Conservation (phyloP, 1,284 basidiomycete genomes). For the Cutaneotrichosporon sp. region DNA sequence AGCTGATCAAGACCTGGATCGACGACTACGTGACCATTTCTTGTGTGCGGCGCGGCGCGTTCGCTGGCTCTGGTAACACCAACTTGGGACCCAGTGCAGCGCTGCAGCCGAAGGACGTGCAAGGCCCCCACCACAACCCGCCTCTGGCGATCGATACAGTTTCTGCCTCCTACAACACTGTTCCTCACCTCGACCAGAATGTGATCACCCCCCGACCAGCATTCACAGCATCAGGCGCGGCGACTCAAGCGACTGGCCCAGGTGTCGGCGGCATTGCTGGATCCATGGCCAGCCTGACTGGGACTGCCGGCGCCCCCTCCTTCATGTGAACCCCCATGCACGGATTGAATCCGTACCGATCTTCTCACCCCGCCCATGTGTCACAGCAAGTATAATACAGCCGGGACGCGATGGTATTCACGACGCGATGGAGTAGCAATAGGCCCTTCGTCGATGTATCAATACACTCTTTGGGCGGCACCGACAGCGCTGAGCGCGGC, state of each 20-base stretch:
- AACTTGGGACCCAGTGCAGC: background rate
- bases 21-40: conserved; percentile 40
- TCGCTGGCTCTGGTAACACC: conserved; percentile 12
- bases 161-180: conserved; percentile 11
- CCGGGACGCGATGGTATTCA: no score
- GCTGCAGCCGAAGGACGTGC: background rate
- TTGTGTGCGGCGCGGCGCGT: conserved; percentile 28
- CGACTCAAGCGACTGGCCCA: conserved; percentile 9
- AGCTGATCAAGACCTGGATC: conserved; percentile 44
- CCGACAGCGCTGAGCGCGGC: background rate
- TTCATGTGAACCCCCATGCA: background rate
- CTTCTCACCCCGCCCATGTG: background rate
- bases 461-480: background rate
- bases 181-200: conserved; percentile 11
- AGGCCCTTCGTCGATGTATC: background rate
- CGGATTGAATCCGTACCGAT: background rate
- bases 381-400: background rate
- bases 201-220: conserved; percentile 19
- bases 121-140: background rate
- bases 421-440: background rate
- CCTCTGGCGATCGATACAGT: conserved; percentile 19
- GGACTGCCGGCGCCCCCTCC: background rate
- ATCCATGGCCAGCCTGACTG: background rate
- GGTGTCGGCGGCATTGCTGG: conserved; percentile 27
- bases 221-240: conserved; percentile 12